A percentile compares a stretch with the other conserved stretches of the same genome.
These are phyloP conservation scores for Lecanosticta acicola DNA, from an alignment of 2,329 filamentous ascomycete genomes.

Conservation along the genomic window DNA sequence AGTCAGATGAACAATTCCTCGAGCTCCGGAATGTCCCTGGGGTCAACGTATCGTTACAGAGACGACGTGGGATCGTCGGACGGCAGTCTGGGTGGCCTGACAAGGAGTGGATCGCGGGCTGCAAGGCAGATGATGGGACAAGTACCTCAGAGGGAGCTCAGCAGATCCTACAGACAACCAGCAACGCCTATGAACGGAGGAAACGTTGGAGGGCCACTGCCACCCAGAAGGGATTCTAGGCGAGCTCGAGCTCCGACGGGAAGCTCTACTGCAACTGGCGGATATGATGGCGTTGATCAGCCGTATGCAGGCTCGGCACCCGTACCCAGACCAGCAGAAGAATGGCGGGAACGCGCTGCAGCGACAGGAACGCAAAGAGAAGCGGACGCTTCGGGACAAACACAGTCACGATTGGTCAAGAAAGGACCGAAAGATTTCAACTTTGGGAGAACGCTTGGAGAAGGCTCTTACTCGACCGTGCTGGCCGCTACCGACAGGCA, in stretches of 20 bases:
- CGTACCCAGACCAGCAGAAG: conserved; percentile 64
- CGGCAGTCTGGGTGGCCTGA: conserved; percentile 44
- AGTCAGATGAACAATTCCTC: conserved; percentile 45
- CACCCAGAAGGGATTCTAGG: conserved; percentile 71
- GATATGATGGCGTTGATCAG: conserved; percentile 21
- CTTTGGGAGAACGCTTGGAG: conserved; percentile 83
- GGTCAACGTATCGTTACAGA: conserved; percentile 41
- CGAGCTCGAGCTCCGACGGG: conserved; percentile 40
- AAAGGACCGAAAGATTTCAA: conserved; percentile 97
- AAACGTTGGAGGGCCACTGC: conserved; percentile 53
- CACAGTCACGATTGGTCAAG: conserved; percentile 77
- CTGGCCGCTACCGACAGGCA: conserved; percentile 88
- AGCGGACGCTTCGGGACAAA: conserved; percentile 70
- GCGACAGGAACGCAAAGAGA: conserved; percentile 77
- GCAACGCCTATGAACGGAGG: conserved; percentile 51
- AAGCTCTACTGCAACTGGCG: conserved; percentile 19
- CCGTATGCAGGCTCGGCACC: conserved; percentile 42
- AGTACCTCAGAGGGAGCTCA: conserved; percentile 61
- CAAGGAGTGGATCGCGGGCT: conserved; percentile 59
- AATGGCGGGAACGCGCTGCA: conserved; percentile 95
- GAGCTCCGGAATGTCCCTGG: conserved; percentile 35
- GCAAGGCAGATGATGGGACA: conserved; percentile 54
- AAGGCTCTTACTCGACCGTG: conserved; percentile 97
- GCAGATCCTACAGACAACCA: conserved; percentile 59
- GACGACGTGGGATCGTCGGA: conserved; percentile 36